Base-by-base conservation (phyloP, 805 yeast species). In the Teunomyces cretensis region DNA sequence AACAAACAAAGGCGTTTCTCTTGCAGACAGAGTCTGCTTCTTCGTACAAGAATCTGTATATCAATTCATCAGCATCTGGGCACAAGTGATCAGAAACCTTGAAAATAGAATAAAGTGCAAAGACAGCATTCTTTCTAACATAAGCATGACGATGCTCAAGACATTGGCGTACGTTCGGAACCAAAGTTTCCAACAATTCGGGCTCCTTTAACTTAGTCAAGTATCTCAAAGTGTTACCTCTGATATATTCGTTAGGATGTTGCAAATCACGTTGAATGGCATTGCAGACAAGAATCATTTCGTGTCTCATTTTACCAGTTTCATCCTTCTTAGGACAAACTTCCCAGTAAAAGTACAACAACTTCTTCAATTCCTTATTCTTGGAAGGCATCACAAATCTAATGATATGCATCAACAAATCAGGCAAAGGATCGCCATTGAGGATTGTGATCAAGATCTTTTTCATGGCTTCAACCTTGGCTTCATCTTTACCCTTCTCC, bases 221-320 rank as follows among this genome's bases (percentile, higher is more conserved):
- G 67, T 90, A 92, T 60, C 98, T 82, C 67, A 94, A 76, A 8
- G 98, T 92, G 59, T 89, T 89, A 55, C 99, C 99, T 60, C 98
- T 82, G 53, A 94, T 86, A 64, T 85, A 94, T 69, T 94, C 99
- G 74, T 94, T 94, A 42, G 99, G 97, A 70, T 95, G 99, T 70
- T 91, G 97, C 57, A 94, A 79, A 65, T 94, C 99, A 67, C 90
- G 91, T 68, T 94, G 96, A 60, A 94, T 89, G 43, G 98, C 97
- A 66, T 95, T 95, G 74, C 98, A 94, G 41, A 92, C 98, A 52
- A 94, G 80, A 68, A 95, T 92, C 98, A 94, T 94, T 72, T 94
- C 99, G 66, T 92, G 98, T 70, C 88, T 88, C 76, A 95, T 80
- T 65, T 88, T 89, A 3, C 98, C 98, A 43, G 86, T 86, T 30